A percentile compares a stretch with the other conserved stretches of the same genome.
phyloP scores from a whole-genome alignment of 306 rosid genomes.

The Clitoria ternatea region DNA sequence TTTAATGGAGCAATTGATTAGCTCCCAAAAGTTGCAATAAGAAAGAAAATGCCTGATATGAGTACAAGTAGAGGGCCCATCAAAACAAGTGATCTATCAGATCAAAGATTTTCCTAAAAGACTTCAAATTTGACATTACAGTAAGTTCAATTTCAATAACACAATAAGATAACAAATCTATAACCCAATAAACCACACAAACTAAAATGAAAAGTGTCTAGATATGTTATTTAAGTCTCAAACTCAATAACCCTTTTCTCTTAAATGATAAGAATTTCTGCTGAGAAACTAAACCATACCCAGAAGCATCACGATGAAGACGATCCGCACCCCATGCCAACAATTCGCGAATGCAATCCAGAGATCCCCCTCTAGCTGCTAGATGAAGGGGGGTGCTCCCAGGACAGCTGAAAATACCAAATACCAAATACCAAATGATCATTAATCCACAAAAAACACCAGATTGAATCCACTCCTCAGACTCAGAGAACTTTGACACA shows the following conservation, averaged over 20 bases:
- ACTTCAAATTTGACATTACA: neutral
- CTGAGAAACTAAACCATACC: constrained; percentile 38
- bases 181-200: neutral
- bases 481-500: neutral
- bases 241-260: neutral
- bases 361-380: constrained; percentile 90
- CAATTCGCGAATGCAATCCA: constrained; percentile 79
- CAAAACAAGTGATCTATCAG: constrained; percentile 4
- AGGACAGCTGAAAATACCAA: constrained; percentile 56
- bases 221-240: neutral
- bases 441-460: constrained; percentile 18
- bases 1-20: constrained; percentile 1
- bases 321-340: constrained; percentile 97
- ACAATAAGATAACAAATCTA: neutral
- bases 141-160: too few relatives aligned
- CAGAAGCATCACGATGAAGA: constrained; percentile 70
- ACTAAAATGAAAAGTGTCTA: neutral
- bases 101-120: constrained; percentile 2
- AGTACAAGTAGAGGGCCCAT: neutral
- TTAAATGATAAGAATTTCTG: neutral
- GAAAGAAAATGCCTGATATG: constrained; percentile 7
- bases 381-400: constrained; percentile 92
- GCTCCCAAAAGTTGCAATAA: neutral
- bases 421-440: constrained; percentile 27
- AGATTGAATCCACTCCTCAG: neutral